These are phyloP conservation scores for Rhizopogon sp. DNA, from an alignment of 768 basidiomycete genomes.

Conservation along the genomic window DNA sequence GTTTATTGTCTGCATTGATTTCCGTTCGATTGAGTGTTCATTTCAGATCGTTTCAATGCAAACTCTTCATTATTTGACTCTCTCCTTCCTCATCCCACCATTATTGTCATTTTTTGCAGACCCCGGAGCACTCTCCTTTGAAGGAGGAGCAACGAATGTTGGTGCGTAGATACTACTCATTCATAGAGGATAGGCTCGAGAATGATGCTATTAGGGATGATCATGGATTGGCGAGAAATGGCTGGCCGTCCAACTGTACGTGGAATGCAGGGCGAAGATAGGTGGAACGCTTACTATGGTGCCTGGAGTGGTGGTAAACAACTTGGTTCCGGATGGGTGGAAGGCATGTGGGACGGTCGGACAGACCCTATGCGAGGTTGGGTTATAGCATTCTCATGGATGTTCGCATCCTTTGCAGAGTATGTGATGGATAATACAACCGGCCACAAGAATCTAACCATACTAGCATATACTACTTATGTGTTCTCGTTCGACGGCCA, in stretches of 20 bases:
- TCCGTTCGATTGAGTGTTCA: background rate
- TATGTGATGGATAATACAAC: constrained; percentile 39
- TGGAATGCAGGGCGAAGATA: constrained; percentile 55
- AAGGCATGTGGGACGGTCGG: constrained; percentile 58
- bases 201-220: constrained; percentile 51
- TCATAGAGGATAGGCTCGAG: background rate
- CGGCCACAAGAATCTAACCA: constrained; percentile 7
- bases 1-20: background rate
- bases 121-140: constrained; percentile 59
- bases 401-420: constrained; percentile 80
- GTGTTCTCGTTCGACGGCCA: constrained; percentile 82
- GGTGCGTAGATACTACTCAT: constrained; percentile 38
- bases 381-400: constrained; percentile 87
- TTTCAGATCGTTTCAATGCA: constrained; percentile 88
- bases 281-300: constrained; percentile 64
- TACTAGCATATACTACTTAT: constrained; percentile 70
- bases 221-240: constrained; percentile 99
- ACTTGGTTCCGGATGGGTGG: constrained; percentile 50
- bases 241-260: constrained; percentile 77
- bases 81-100: constrained; percentile 79
- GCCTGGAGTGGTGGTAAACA: constrained; percentile 80
- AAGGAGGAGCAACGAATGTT: constrained; percentile 76
- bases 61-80: constrained; percentile 88
- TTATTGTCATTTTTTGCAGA: constrained; percentile 74
- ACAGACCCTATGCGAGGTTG: constrained; percentile 82